Base-by-base conservation (phyloP, 2,329 filamentous ascomycete genomes). In the Cordyceps pruinosa region DNA sequence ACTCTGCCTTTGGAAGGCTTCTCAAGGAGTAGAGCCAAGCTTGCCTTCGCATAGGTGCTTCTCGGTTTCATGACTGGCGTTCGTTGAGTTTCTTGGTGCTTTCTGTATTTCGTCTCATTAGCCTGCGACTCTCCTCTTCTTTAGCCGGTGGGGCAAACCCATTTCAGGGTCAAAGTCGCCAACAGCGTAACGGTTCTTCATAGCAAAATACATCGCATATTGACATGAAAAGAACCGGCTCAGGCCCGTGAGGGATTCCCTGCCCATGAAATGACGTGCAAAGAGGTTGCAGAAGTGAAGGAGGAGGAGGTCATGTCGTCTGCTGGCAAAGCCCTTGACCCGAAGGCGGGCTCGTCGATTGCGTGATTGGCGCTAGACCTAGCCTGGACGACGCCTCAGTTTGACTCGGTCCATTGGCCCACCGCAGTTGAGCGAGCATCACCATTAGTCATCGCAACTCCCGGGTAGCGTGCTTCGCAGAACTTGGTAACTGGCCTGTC, bases 1-100 rank as follows among this genome's bases (percentile, higher is more conserved):
- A 84, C 72, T 92, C 89, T 47, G 77, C 71, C 51, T 84, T 80
- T 70, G 83, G 82, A 34, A 72, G 74, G 60, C 69, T 76, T 61
- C 63, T 82, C 47, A 70, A 75, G 61, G 66, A 75, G 64, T 69
- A 69, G 59, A 34, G 26, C 34, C 19, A 3, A 19, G 37, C 26
- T 35, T 45, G 53, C 13, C 47, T 42, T 50, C 10, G 21, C 19
- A 41, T 55, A 56, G 44, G 56, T 58, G 47, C 45, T 48, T 37
- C 45, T 35, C 30, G 41, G 23, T 53, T 58, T 55, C 48, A 54
- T 54, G 49, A 26, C 34, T 42, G 57, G 55, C 48, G 48, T 62
- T 60, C 52, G 45, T 52, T 45, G 50, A 19, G 34, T 56, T 57
- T 48, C 45, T 53, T 50, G 37, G 52, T 54, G 28, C 35, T 52